These are phyloP conservation scores for Starmerella apicola DNA, from an alignment of 805 yeast species.

Conservation along the genomic window DNA sequence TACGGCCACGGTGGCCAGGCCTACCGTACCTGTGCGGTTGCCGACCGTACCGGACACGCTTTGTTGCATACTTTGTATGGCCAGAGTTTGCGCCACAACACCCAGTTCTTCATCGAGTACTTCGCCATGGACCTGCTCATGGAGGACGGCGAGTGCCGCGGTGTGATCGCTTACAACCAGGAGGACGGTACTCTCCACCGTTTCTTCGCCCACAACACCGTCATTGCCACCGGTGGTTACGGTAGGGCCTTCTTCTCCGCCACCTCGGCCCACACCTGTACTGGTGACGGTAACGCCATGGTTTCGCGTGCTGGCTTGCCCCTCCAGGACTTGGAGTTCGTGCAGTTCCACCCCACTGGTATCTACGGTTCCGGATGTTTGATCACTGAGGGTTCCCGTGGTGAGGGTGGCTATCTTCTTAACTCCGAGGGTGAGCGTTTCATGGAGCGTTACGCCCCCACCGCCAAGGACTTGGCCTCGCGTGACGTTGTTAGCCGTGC, in stretches of 20 bases:
- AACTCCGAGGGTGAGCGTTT: conserved; percentile 98
- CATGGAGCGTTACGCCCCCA: conserved; percentile 99
- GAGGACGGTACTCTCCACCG: conserved; percentile 98
- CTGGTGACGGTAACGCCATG: conserved; percentile 99
- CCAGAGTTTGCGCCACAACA: conserved; percentile 90
- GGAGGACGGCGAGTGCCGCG: conserved; percentile 92
- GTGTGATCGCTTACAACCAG: conserved; percentile 94
- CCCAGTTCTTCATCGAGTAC: conserved; percentile 95
- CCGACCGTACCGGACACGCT: conserved; percentile 98
- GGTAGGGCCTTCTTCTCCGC: conserved; percentile 98
- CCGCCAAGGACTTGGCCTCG: conserved; percentile 95
- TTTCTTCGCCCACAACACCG: conserved; percentile 92
- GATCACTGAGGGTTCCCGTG: conserved; percentile 99
- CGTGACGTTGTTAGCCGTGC: conserved; percentile 98
- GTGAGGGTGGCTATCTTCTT: conserved; percentile 97
- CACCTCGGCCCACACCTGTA: conserved; percentile 98
- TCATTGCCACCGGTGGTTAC: conserved; percentile 97
- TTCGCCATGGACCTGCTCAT: conserved; percentile 88
- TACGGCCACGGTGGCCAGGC: conserved; percentile 99
- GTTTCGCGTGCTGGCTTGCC: conserved; percentile 97
- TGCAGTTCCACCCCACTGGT: conserved; percentile 99
- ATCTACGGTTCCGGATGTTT: conserved; percentile 98
- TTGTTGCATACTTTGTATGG: conserved; percentile 91
- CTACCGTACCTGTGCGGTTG: conserved; percentile 98
- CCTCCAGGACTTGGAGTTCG: conserved; percentile 90